Evolutionary conservation across 768 basidiomycete genomes (phyloP), one percentile per base, ranked within the genome.

Genomic region (Nidula microcarpa): DNA sequence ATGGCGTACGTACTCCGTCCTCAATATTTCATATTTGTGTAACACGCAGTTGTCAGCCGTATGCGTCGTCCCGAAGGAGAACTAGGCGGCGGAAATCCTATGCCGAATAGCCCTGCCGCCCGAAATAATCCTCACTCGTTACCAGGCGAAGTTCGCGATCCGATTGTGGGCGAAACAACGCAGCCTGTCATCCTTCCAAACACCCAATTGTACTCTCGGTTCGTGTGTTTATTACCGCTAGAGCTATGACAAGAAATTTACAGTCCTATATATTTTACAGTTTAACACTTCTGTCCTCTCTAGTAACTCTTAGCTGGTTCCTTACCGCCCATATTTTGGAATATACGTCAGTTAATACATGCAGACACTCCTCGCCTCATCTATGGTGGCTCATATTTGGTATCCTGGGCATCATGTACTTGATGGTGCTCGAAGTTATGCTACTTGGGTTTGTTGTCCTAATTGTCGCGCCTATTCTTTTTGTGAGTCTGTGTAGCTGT

Each of bases 301-400:
- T 90, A 53, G 64, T 89, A 53, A 87, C 87, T n/a, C 63, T 93
- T 7, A 83, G 78, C 52, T 94, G 92, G 89, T 93, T 93, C 60
- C 65, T 93, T 30, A 86, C 84, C 14, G 88, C 90, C 9, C 87
- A 94, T 62, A 84, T 91, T 32, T 72, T 93, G 51, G 79, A 84
- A 55, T 93, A 91, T 61, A 87, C 87, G 13, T 87, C 90, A 6
- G 71, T 89, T 32, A 74, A 84, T 56, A 80, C 84, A 13, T 94
- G 91, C 53, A 85, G 91, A 16, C 68, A 75, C 53, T 74, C 86
- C 0, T 80, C 91, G 10, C 91, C 91, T 6, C 87, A 91, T 58
- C 70, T 93, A 34, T 94, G 91, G 91, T 94, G 89, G 89, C 80
- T 92, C 45, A 82, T 81, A 17, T 91, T 94, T 64, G 86, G 82